Base-by-base conservation (phyloP, 2,329 filamentous ascomycete species). In the Pestalotiopsis sp. region DNA sequence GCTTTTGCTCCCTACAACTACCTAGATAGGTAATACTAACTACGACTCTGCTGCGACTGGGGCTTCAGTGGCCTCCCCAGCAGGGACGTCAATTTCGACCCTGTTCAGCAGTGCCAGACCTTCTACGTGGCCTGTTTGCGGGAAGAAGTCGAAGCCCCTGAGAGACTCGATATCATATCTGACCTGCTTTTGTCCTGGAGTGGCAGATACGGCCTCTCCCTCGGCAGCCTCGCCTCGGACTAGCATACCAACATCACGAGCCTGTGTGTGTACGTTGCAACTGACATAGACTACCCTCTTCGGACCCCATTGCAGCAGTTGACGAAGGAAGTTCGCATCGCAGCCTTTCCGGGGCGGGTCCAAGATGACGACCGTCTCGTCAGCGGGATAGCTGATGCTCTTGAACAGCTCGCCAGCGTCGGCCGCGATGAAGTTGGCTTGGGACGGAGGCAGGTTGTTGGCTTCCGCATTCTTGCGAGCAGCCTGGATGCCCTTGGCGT, bases 191-290 rank as follows among this genome's bases (percentile, higher is more conserved):
- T 68, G 70, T 27, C 70, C 77, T 59, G 80, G 75, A 38, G 67
- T 69, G 27, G 79, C 72, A 74, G 77, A 70, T 70, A 77, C 74
- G 3, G 75, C 75, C 78, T 71, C 81, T 77, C 20, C 80, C 75
- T 17, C 79, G 77, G 62, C 75, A 17, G 80, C 79, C 75, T 88
- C 81, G 0, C 95, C 94, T 45, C 91, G 87, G 1, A 98, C 94
- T 75, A 99, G 82, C 70, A 95, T 89, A 0, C 95, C 96, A 0
- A 99, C 91, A 80, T 99, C 96, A 66, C 96, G 85, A 14, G 96
- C 96, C 86, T 98, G 96, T 9, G 95, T 98, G 78, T 99, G 96
- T 72, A 99, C 96, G 77, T 99, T 99, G 76, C 96, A 99, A 77
- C 93, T 97, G 56, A 99, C 95, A 79, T 99, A 99, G 4, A 97